These are phyloP conservation scores for Sporothrix euskadiensis DNA, from an alignment of 2,329 filamentous ascomycete genomes.

Conservation along the genomic window DNA sequence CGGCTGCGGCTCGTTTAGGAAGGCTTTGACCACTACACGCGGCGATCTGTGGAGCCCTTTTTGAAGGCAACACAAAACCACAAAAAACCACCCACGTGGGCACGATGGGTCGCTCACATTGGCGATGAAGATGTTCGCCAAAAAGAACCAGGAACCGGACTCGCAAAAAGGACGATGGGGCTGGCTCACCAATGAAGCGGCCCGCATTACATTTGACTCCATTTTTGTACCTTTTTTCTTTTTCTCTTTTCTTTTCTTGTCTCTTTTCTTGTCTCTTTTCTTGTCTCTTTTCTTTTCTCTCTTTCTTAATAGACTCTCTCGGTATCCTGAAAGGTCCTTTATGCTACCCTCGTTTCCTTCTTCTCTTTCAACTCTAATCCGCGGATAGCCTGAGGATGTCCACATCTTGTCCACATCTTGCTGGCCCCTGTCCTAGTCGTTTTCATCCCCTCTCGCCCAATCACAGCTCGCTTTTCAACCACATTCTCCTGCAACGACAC, in stretches of 20 bases:
- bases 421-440: neutral
- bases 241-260: neutral
- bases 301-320: neutral
- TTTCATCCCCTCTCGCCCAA: neutral
- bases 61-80: neutral
- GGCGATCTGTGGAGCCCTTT: neutral
- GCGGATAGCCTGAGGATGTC: neutral
- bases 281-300: neutral
- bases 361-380: neutral
- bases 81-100: slow-evolving; percentile 9
- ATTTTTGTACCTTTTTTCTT: neutral
- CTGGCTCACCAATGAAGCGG: neutral
- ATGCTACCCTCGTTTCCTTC: neutral
- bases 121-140: neutral
- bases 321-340: slow-evolving; percentile 14
- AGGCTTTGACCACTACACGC: neutral
- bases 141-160: neutral
- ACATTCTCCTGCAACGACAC: neutral
- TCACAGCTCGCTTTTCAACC: slow-evolving; percentile 6
- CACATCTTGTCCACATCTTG: too few species aligned
- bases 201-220: slow-evolving; percentile 2
- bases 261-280: neutral
- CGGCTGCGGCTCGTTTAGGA: neutral
- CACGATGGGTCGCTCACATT: neutral
- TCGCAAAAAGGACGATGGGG: neutral